phyloP scores from a whole-genome alignment of 192 early-diverging fungal species.

The Backusella sp. region DNA sequence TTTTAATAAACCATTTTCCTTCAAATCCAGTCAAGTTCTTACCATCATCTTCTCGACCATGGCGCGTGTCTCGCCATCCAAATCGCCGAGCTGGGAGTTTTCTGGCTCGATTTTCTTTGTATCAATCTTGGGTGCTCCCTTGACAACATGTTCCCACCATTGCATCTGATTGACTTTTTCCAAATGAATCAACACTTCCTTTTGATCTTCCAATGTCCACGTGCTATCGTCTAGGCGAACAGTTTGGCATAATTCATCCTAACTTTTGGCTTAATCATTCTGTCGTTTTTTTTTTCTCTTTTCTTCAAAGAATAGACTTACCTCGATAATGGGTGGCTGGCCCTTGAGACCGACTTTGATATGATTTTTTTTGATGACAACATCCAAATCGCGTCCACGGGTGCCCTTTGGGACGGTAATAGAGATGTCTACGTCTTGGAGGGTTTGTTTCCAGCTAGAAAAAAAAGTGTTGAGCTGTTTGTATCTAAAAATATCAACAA shows the following conservation, averaged over 20 bases:
- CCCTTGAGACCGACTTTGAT: slow-evolving; percentile 73
- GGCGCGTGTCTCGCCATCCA: slow-evolving; percentile 86
- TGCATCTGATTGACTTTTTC: slow-evolving; percentile 81
- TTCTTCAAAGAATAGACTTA: slow-evolving; percentile 22
- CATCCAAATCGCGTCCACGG: slow-evolving; percentile 59
- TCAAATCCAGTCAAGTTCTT: slow-evolving; percentile 14
- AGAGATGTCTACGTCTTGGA: slow-evolving; percentile 78
- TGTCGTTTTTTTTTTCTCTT: too few species aligned
- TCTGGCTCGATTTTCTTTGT: slow-evolving; percentile 89
- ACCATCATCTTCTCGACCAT: slow-evolving; percentile 99
- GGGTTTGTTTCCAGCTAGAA: slow-evolving; percentile 73
- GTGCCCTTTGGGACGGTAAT: slow-evolving; percentile 74
- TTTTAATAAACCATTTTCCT: too few species aligned
- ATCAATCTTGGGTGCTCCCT: slow-evolving; percentile 78
- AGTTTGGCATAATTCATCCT: slow-evolving; percentile 70
- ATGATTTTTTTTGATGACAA: slow-evolving; percentile 64
- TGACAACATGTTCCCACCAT: slow-evolving; percentile 91
- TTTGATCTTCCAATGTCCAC: slow-evolving; percentile 72
- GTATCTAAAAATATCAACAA: neutral
- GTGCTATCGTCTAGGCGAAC: slow-evolving; percentile 79
- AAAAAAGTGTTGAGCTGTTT: neutral
- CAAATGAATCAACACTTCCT: slow-evolving; percentile 73
- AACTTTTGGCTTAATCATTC: neutral
- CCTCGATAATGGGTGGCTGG: slow-evolving; percentile 69
- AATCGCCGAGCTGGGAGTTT: slow-evolving; percentile 81